These are phyloP conservation scores for Emydomyces testavorans DNA, from an alignment of 2,329 filamentous ascomycete genomes.

Conservation along the genomic window DNA sequence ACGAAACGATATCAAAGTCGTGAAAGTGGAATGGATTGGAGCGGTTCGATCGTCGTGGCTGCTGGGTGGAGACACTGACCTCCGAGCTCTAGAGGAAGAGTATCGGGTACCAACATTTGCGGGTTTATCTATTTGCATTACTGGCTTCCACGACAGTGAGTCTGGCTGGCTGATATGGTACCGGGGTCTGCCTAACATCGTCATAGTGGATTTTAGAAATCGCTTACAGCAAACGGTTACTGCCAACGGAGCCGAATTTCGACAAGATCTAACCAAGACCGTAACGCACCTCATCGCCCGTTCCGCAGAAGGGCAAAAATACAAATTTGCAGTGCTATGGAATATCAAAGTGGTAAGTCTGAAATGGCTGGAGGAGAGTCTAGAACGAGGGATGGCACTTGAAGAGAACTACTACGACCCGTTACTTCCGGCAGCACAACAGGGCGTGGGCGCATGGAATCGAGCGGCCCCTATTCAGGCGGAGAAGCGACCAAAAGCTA, in stretches of 20 bases:
- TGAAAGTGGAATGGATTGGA: constrained; percentile 74
- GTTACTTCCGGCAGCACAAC: constrained; percentile 53
- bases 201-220: constrained; percentile 43
- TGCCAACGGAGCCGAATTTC: constrained; percentile 68
- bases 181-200: not conserved
- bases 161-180: constrained; percentile 4
- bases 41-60: constrained; percentile 72
- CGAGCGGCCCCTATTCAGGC: constrained; percentile 31
- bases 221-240: constrained; percentile 57
- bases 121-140: constrained; percentile 54
- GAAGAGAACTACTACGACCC: constrained; percentile 81
- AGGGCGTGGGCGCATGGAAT: constrained; percentile 68
- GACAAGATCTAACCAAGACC: constrained; percentile 71
- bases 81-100: constrained; percentile 55
- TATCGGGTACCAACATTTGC: constrained; percentile 36
- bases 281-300: constrained; percentile 82
- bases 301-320: constrained; percentile 75
- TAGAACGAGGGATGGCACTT: constrained; percentile 78
- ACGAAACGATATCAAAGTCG: constrained; percentile 70
- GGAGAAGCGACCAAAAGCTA: constrained; percentile 32
- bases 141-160: constrained; percentile 56
- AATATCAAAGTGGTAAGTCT: constrained; percentile 64
- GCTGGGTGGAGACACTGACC: constrained; percentile 61
- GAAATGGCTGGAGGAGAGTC: constrained; percentile 75
- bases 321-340: constrained; percentile 76